Base-by-base conservation (phyloP, 1,284 basidiomycete species). In the Puccinia hordei region DNA sequence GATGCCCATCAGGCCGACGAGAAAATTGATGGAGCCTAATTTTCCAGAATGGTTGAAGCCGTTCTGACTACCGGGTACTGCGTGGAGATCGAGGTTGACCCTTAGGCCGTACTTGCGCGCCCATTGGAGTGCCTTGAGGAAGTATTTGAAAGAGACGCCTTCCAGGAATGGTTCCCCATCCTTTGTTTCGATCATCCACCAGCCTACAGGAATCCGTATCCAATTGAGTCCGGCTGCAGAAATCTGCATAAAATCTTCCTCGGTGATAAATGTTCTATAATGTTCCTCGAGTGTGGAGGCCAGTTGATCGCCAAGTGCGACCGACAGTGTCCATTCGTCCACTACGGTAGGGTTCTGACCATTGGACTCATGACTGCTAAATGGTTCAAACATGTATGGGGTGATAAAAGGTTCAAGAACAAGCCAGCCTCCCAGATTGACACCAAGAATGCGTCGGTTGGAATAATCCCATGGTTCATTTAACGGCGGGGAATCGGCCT, bases 21-120 rank as follows among this genome's bases (percentile, higher is more conserved):
- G 74, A 57, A 83, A 85, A 59, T 82, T 82, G 72, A 85, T 81
- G 10, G 76, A 72, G 17, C 84, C 84, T 22, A 81, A 51, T 65
- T 82, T 82, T 17, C 84, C 84, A 27, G 82, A 83, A 65, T 85
- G 84, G 75, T 83, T 83, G 68, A 81, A 83, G 49, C 82, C 82
- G 63, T 82, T 82, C 59, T 82, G 82, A 44, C 68, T 90, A 24
- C 92, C 88, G 3, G 93, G 93, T 17, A 91, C 87, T 3, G 92
- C 90, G 85, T 94, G 93, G 68, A 95, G 85, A 86, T 96, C 94
- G 66, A 96, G 86, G 83, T 93, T 91, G 82, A 95, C 89, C 44
- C 94, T 89, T 5, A 96, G 83, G 17, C 94, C 94, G 85, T 97
- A 96, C 86, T 95, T 95, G 81, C 93, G 89, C 59, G 91, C 91